These are phyloP conservation scores for Leishmania martiniquensis DNA, from an alignment of 208 protist species.

Conservation along the genomic window DNA sequence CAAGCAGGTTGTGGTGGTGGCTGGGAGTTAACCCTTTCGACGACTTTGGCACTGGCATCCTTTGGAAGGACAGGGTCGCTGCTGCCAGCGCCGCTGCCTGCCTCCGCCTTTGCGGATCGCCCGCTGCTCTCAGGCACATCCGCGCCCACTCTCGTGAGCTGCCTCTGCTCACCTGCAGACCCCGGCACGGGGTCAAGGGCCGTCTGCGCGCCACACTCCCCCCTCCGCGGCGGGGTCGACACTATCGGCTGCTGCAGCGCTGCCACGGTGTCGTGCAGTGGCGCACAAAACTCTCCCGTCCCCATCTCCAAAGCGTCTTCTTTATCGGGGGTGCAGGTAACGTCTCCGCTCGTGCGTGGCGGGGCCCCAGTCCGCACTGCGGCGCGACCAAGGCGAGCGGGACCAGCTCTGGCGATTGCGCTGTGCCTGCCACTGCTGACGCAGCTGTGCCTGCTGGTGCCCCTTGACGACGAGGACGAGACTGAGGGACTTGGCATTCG, in stretches of 20 bases:
- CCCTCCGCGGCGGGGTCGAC: neutral
- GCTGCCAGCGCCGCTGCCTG: neutral
- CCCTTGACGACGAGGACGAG: neutral
- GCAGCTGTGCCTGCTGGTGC: neutral
- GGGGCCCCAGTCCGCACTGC: neutral
- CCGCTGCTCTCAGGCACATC: neutral
- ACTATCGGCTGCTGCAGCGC: neutral
- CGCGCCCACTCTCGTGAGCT: neutral
- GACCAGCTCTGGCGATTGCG: neutral
- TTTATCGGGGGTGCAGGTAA: neutral
- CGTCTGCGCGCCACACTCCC: neutral
- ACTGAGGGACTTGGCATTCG: neutral
- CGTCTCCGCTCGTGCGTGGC: neutral
- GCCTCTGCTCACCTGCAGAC: neutral
- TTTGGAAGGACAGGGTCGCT: too few species aligned
- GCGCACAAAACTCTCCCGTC: neutral
- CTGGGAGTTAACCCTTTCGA: neutral
- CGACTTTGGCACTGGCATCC: neutral
- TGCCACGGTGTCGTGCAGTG: neutral
- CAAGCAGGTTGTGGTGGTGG: neutral
- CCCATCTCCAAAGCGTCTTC: neutral
- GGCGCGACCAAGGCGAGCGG: neutral
- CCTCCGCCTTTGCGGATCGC: neutral
- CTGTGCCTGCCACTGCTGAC: neutral
- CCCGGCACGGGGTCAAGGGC: neutral